These are phyloP conservation scores for Tylopilus felleus DNA, from an alignment of 768 basidiomycete species.

Conservation along the genomic window DNA sequence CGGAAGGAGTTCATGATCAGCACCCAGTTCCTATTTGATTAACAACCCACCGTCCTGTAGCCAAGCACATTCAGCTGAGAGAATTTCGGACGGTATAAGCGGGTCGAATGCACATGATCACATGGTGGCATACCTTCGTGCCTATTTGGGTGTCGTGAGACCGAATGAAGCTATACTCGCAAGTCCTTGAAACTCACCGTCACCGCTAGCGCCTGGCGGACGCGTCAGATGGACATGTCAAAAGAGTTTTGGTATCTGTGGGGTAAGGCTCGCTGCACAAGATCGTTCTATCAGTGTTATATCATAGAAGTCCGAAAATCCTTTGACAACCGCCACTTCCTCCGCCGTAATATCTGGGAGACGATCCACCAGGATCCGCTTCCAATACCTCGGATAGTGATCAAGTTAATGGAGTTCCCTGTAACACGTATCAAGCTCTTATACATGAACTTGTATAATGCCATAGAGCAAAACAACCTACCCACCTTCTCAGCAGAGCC, in stretches of 20 bases:
- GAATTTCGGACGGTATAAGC: not conserved
- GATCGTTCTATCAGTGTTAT: slow-evolving; percentile 67
- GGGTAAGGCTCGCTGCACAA: slow-evolving; percentile 44
- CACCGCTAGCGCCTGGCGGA: slow-evolving; percentile 49
- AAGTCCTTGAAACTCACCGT: slow-evolving; percentile 61
- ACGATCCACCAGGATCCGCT: slow-evolving; percentile 53
- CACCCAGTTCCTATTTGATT: not conserved
- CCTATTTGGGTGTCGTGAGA: slow-evolving; percentile 64
- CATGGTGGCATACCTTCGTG: slow-evolving; percentile 45
- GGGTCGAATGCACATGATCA: not conserved
- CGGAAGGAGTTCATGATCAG: not conserved
- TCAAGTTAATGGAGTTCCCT: slow-evolving; percentile 73
- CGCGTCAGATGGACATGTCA: not conserved
- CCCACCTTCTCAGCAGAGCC: too few species aligned
- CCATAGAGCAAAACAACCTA: too few species aligned
- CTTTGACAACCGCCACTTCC: slow-evolving; percentile 54
- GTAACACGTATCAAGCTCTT: slow-evolving; percentile 7
- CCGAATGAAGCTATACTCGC: slow-evolving; percentile 55
- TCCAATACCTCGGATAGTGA: slow-evolving; percentile 39
- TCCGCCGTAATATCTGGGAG: slow-evolving; percentile 56
- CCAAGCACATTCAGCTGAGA: slow-evolving; percentile 59
- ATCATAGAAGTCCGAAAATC: slow-evolving; percentile 69
- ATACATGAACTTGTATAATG: not conserved
- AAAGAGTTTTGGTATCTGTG: not conserved
- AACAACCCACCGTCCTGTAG: slow-evolving; percentile 55